Evolutionary conservation across 768 basidiomycete genomes (phyloP).

Genomic region (Boletus sensibilis): DNA sequence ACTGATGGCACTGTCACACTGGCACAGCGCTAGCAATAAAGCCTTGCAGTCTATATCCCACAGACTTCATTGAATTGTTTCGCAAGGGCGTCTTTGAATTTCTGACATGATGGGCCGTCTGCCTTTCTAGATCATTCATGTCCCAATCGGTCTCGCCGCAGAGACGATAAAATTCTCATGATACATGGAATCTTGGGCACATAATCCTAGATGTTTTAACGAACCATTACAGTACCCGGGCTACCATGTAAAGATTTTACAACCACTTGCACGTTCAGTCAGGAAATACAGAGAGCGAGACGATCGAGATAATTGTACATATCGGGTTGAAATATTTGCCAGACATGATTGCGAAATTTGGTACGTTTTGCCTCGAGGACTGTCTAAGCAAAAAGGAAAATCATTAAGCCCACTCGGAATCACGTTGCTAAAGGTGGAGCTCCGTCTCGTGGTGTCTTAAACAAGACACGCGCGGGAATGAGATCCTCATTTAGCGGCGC

Average conservation of each 20-base stretch:
- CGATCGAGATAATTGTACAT: neutral
- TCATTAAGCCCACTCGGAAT: neutral
- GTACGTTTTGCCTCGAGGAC: neutral
- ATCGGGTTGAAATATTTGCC: neutral
- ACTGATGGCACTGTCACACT: too few relatives aligned
- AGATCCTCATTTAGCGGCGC: constrained; percentile 17
- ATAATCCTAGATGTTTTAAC: too few relatives aligned
- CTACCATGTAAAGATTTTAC: neutral
- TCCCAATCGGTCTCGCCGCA: too few relatives aligned
- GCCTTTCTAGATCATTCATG: too few relatives aligned
- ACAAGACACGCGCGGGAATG: neutral
- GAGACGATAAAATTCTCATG: too few relatives aligned
- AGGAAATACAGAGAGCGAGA: neutral
- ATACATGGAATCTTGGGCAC: neutral
- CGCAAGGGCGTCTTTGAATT: too few relatives aligned
- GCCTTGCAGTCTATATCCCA: too few relatives aligned
- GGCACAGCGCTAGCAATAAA: too few relatives aligned
- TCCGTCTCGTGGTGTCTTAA: neutral
- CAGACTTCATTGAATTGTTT: too few relatives aligned
- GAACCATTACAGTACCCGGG: neutral
- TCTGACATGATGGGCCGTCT: too few relatives aligned
- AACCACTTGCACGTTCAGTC: neutral
- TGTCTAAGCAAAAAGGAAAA: neutral
- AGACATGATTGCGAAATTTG: neutral
- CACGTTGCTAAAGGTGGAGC: neutral